A percentile compares a stretch with the other conserved stretches of the same genome.
Evolutionary conservation across 306 rosid species (phyloP).

Genomic region (Gastrolobium bilobum): DNA sequence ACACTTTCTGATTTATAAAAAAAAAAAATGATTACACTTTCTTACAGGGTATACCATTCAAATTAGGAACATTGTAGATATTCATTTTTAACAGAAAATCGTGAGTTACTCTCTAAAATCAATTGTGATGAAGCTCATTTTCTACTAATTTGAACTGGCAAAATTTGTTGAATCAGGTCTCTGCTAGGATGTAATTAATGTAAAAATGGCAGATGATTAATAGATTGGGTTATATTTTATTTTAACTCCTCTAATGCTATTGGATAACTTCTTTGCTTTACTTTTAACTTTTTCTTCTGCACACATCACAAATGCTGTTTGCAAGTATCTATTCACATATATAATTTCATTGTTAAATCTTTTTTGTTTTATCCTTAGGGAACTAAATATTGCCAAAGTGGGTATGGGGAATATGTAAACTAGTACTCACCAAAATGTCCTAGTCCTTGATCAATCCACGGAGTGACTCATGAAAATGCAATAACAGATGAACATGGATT

Average conservation of each 20-base stretch:
- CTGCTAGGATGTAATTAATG: constrained; percentile 5
- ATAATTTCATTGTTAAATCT: not conserved
- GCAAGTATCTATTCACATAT: not conserved
- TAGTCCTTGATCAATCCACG: not conserved
- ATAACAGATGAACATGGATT: not conserved
- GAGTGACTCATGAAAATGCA: not conserved
- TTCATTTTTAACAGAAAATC: constrained; percentile 18
- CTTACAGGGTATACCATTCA: constrained; percentile 33
- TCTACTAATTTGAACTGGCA: not conserved
- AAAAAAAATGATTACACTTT: not conserved
- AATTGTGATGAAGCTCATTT: not conserved
- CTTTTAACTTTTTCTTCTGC: constrained; percentile 13
- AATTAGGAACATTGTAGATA: constrained; percentile 31
- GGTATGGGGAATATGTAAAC: not conserved
- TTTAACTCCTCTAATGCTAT: not conserved
- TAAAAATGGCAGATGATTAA: not conserved
- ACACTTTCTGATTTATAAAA: constrained; percentile 5
- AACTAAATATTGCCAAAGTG: not conserved
- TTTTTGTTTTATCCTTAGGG: not conserved
- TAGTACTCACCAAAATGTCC: not conserved
- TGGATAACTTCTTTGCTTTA: not conserved
- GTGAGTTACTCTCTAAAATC: not conserved
- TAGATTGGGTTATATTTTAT: not conserved
- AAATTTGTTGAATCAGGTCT: constrained; percentile 26
- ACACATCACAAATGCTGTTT: not conserved